Base-by-base conservation (phyloP, 352 stramenopile species). In the Phytophthora hibernalis region DNA sequence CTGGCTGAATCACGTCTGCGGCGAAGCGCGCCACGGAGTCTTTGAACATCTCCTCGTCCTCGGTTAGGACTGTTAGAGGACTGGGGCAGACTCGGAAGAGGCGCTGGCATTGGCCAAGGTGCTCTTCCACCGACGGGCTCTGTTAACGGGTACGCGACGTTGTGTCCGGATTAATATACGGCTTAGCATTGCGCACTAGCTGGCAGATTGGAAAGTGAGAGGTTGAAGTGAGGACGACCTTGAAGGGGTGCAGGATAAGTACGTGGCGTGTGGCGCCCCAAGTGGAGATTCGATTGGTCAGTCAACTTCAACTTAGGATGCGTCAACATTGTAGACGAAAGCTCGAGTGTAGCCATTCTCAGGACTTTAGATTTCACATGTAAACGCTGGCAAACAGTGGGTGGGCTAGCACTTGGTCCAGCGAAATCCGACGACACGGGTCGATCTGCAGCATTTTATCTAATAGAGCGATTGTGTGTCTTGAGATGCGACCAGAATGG, bases 21-120 rank as follows among this genome's bases (percentile, higher is more conserved):
- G 92, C 89, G 70, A 98, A 98, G 57, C 90, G 90, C 56, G 80
- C 72, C n/a, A 96, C 87, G 0, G 82, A 82, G 54, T 95, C 79
- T 60, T 91, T 85, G 65, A 95, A 92, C 84, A 95, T 92, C 22
- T 77, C 59, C 52, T 95, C 86, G 13, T 95, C 86, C 31, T 92
- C 86, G 3, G 81, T 90, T 18, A 95, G 70, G 47, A 89, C 38
- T 11, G 82, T 91, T 11, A 95, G 77, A 31, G 86, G 86, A 68
- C 66, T 49, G 20, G 59, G 62, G 45, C 49, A 22, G 15, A 5
- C 28, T 60, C 58, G 9, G 9, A 18, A 1, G 48, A 47, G 24
- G 3, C 24, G 5, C 24, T 28, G 24, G 61, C 20, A 24, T 12
- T 65, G 37, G 54, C 40, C 21, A 61, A 20, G 26, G 35, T 65